Base-by-base conservation (phyloP, 345 rosid genomes). In the Raphanus sativus region DNA sequence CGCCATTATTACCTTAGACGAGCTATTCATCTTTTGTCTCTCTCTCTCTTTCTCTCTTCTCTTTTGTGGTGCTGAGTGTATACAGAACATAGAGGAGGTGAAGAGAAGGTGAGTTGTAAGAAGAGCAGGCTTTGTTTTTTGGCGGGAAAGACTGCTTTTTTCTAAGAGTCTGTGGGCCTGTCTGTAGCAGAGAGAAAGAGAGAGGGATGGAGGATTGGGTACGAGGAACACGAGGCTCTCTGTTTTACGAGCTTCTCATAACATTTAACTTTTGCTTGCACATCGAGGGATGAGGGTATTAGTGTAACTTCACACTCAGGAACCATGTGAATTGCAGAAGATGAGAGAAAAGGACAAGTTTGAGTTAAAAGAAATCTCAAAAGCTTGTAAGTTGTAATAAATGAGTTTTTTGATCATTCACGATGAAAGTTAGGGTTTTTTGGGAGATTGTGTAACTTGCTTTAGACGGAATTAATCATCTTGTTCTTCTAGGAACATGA, bases 1-100 rank as follows among this genome's bases (percentile, higher is more conserved):
- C 48, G 89, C 97, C 89, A 92, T 85, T 33, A 90, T 88, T 50
- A 95, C 90, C 83, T 90, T 88, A 11, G 97, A 86, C 4, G 96
- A 80, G 71, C 86, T 88, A 81, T 86, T 87, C 98, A 94, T 92
- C 56, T 81, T 38, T 38, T 12, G 45, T 38, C 45, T 67, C 73
- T 67, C 48, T 66, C 21, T 65, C 67, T 63, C 67, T 28, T 0
- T 28, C 4, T 28, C 30, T 28, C 30, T 28, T 28, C 28, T 63
- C 28, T 36, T 34, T 16, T 48, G 32, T 45, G 65, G 26, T 65
- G 4, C 25, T 56, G 42, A 52, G 66, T 34, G 56, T 45, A 15
- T 21, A 48, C 4, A 29, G 52, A 74, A 68, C 64, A 38, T 28
- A 62, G 65, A 67, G 58, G 26, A 48, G 9, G 48, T 36, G 21